These are phyloP conservation scores for Colletotrichum shisoi DNA, from an alignment of 2,329 filamentous ascomycete genomes.

Conservation along the genomic window DNA sequence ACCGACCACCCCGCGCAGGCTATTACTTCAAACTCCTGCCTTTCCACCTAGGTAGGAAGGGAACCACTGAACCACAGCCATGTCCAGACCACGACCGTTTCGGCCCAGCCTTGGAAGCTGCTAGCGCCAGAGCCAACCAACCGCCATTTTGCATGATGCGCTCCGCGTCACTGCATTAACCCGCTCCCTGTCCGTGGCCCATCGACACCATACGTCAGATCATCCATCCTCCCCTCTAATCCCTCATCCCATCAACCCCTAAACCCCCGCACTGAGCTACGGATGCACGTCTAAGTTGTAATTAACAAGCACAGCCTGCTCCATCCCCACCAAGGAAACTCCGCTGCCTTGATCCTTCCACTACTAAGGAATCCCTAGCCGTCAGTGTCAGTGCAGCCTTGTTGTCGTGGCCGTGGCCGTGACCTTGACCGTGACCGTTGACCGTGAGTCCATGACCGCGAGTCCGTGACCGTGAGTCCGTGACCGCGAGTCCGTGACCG, in stretches of 20 bases:
- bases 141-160: conserved; percentile 29
- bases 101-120: conserved; percentile 18
- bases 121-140: conserved; percentile 15
- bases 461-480: conserved; percentile 2
- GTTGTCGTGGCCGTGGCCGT: conserved; percentile 33
- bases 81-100: conserved; percentile 28
- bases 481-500: conserved; percentile 2
- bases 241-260: conserved; percentile 1
- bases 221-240: conserved; percentile 15
- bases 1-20: no score
- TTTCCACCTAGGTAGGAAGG: neutral
- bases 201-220: conserved; percentile 35
- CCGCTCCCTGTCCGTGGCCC: conserved; percentile 26
- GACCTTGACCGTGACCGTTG: conserved; percentile 7
- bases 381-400: conserved; percentile 29
- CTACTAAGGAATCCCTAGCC: neutral
- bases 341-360: conserved; percentile 24
- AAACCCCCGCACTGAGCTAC: conserved; percentile 4
- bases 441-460: neutral
- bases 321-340: conserved; percentile 28
- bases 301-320: conserved; percentile 7
- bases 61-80: conserved; percentile 19
- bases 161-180: conserved; percentile 32
- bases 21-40: neutral
- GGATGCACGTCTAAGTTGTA: conserved; percentile 12